These are phyloP conservation scores for Plenodomus lindquistii DNA, from an alignment of 2,329 filamentous ascomycete species.

Conservation along the genomic window DNA sequence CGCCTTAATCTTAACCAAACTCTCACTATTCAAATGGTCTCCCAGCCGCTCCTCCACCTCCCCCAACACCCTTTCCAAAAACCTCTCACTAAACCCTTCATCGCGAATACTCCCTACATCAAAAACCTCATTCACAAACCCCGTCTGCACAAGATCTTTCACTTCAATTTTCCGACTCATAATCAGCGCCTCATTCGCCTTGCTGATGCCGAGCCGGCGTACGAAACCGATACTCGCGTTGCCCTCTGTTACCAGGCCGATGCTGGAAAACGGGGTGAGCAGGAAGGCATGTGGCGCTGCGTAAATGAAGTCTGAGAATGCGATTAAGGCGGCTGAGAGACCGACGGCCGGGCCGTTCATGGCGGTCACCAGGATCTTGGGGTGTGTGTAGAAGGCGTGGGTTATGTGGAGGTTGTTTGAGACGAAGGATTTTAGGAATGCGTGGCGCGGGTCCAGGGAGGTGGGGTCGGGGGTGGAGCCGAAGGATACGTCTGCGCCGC, in stretches of 20 bases:
- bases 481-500: slow-evolving; percentile 77
- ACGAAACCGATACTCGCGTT: slow-evolving; percentile 79
- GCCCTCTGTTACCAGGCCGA: slow-evolving; percentile 89
- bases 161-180: slow-evolving; percentile 79
- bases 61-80: slow-evolving; percentile 69
- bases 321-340: slow-evolving; percentile 80
- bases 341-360: slow-evolving; percentile 92
- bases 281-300: slow-evolving; percentile 77
- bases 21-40: slow-evolving; percentile 76
- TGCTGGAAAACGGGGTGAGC: slow-evolving; percentile 86
- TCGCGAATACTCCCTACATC: slow-evolving; percentile 60
- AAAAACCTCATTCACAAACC: slow-evolving; percentile 87
- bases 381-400: slow-evolving; percentile 87
- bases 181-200: slow-evolving; percentile 90
- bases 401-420: slow-evolving; percentile 88
- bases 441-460: slow-evolving; percentile 49
- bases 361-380: slow-evolving; percentile 88
- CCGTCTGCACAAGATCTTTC: slow-evolving; percentile 72
- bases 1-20: slow-evolving; percentile 81
- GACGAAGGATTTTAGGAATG: slow-evolving; percentile 73
- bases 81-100: slow-evolving; percentile 58
- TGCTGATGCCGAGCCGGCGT: slow-evolving; percentile 74
- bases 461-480: slow-evolving; percentile 47
- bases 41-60: slow-evolving; percentile 85
- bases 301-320: slow-evolving; percentile 92